A percentile compares a stretch with the other conserved stretches of the same genome.
Evolutionary conservation across 2,329 filamentous ascomycete species (phyloP).

Genomic region (Anthostomella pinea): DNA sequence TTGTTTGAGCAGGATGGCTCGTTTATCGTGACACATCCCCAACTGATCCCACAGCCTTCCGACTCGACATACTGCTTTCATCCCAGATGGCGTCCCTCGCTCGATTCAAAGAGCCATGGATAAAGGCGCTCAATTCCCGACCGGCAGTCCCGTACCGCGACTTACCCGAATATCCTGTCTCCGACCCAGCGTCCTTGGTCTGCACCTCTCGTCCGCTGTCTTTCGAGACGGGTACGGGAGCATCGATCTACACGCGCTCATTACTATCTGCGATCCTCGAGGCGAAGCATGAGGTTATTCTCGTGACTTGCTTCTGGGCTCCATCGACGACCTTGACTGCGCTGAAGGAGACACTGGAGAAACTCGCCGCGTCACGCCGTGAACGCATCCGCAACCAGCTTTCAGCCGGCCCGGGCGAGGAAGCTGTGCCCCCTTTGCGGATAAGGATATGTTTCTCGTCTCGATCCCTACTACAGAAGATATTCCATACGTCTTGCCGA

Average conservation of each 20-base stretch:
- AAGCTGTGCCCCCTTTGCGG: constrained; percentile 40
- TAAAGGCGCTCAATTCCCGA: constrained; percentile 11
- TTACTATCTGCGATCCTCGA: constrained; percentile 60
- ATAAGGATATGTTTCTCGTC: constrained; percentile 78
- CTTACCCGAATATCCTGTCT: constrained; percentile 48
- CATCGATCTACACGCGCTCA: constrained; percentile 50
- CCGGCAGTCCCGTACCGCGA: constrained; percentile 27
- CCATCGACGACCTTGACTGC: constrained; percentile 58
- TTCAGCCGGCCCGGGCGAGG: constrained; percentile 11
- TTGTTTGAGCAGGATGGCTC: too few species aligned
- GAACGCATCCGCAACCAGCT: constrained; percentile 34
- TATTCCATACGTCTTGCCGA: constrained; percentile 65
- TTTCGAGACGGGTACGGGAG: constrained; percentile 57
- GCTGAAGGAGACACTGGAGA: constrained; percentile 55
- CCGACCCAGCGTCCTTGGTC: constrained; percentile 44
- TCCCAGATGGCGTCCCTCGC: constrained; percentile 15
- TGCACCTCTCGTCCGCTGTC: constrained; percentile 45
- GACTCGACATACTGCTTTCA: too few species aligned
- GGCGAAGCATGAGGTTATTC: constrained; percentile 63
- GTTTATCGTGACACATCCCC: too few species aligned
- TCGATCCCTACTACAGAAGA: constrained; percentile 67
- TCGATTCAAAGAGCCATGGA: constrained; percentile 25
- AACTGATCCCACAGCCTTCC: too few species aligned
- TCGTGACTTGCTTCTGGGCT: constrained; percentile 84
- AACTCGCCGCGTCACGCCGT: constrained; percentile 50